phyloP scores from a whole-genome alignment of 1,284 basidiomycete species.

The Exsudoporus floridanus region DNA sequence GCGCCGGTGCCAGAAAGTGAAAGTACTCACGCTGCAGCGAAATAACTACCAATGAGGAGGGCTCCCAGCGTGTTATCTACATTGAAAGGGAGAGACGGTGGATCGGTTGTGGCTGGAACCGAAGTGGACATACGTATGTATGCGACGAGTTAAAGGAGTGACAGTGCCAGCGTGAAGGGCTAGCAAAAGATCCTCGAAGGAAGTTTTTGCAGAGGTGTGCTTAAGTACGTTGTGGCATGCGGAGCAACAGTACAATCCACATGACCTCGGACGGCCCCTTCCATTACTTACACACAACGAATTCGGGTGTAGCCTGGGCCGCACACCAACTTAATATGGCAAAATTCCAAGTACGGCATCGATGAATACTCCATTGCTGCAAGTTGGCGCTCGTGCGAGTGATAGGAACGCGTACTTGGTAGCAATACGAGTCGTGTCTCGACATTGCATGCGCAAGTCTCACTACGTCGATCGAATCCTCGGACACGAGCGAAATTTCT shows the following conservation, averaged over 20 bases:
- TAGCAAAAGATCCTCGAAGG: not conserved
- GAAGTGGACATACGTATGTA: constrained; percentile 9
- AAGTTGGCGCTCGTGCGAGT: not conserved
- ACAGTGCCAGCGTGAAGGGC: not conserved
- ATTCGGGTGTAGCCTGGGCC: not conserved
- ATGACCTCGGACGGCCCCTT: not conserved
- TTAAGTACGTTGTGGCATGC: constrained; percentile 2
- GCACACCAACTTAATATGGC: not conserved
- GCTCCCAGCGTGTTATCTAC: constrained; percentile 48
- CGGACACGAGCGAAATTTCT: not conserved
- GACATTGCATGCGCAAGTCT: no score
- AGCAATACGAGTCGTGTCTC: not conserved
- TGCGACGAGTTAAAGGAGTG: not conserved
- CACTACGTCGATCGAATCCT: not conserved
- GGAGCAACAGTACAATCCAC: not conserved
- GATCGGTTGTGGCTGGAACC: not conserved
- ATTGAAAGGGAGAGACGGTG: constrained; percentile 3
- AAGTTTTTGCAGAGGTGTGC: not conserved
- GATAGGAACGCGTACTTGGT: not conserved
- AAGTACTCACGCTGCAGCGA: constrained; percentile 43
- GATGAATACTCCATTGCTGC: no score
- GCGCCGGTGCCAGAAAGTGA: fast-evolving
- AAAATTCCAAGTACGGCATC: not conserved
- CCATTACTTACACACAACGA: constrained; percentile 1
- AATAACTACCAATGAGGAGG: constrained; percentile 46